Percentiles rank a stretch among this genome's conserved stretches.
Conservation (phyloP, 768 basidiomycete genomes). For the Butyriboletus loyo region DNA sequence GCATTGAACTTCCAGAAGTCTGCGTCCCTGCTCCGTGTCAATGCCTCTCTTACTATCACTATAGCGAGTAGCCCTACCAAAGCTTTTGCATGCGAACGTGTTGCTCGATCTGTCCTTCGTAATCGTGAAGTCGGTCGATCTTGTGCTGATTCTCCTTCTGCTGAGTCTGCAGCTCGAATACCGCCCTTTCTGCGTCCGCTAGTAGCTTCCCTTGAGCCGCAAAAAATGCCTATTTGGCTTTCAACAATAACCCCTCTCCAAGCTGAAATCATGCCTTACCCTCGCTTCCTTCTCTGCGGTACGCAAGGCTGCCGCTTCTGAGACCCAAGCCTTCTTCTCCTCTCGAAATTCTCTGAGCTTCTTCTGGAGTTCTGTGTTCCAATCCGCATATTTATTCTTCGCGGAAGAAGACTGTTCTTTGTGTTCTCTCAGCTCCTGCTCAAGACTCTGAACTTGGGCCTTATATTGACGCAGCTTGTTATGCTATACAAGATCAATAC, state of each 20-base stretch:
- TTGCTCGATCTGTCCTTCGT: constrained; percentile 85
- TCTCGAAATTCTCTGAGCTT: constrained; percentile 73
- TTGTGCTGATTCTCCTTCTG: constrained; percentile 79
- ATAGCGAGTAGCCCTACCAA: constrained; percentile 53
- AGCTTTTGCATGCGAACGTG: constrained; percentile 70
- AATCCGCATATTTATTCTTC: constrained; percentile 78
- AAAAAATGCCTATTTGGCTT: constrained; percentile 51
- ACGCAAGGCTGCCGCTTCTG: constrained; percentile 65
- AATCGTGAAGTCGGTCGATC: constrained; percentile 75
- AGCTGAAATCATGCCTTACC: constrained; percentile 34
- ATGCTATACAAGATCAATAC: constrained; percentile 46
- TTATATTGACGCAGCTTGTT: constrained; percentile 81
- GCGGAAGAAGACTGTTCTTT: constrained; percentile 68
- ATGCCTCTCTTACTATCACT: neutral
- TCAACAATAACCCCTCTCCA: neutral
- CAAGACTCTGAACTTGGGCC: constrained; percentile 60
- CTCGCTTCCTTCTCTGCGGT: constrained; percentile 68
- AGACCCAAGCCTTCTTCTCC: constrained; percentile 75
- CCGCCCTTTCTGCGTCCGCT: constrained; percentile 63
- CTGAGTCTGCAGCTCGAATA: constrained; percentile 72
- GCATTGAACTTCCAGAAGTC: constrained; percentile 72
- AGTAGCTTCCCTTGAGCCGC: constrained; percentile 66
- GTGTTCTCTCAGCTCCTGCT: constrained; percentile 68
- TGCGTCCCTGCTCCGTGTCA: constrained; percentile 52
- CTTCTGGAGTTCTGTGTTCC: constrained; percentile 78